Base-by-base conservation (phyloP, 139 green algal species). In the Volvox africanus region DNA sequence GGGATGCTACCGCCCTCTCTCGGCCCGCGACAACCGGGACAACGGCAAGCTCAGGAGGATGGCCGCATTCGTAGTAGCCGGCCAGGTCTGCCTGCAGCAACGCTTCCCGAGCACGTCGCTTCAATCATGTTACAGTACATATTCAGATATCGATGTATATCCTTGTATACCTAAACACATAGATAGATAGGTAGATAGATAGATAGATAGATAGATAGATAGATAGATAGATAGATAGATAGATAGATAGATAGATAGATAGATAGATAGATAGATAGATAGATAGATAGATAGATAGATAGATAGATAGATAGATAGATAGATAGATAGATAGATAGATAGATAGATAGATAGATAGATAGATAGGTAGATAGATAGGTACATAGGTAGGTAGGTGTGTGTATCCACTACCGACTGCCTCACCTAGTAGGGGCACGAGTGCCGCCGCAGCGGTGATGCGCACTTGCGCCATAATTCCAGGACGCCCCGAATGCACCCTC, bases 391-490 rank as follows among this genome's bases (percentile, higher is more conserved):
- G n/a, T n/a, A n/a, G n/a, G n/a, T n/a, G n/a, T n/a, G n/a, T n/a
- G n/a, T n/a, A n/a, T n/a, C 17, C 80, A 0, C 50, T 6, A 44
- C 50, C 22, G 6, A 75, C 12, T n/a, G 13, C 2, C 85, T 2
- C n/a, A 89, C 85, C 85, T 32, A 89, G 20, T 2, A 89, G n/a
- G 24, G 85, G 85, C 16, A 89, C 85, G 18, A 89, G 44, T 28
- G 85, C 85, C n/a, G 85, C 85, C 14, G 69, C 85, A 0, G 85
- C 37, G 2, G 85, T 89, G n/a, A 89, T 24, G 1, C 85, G 69
- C 44, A 89, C 69, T 73, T 89, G 85, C 19, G 69, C 69, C 69
- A 55, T 55, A 5, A 89, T 44, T 1, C 85, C 85, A 1, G 37
- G 69, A 14, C 62, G 85, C 0, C 69, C 85, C 18, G 69, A 82